Evolutionary conservation across 2,329 filamentous ascomycete species (phyloP).

Genomic region (Beauveria sp.): DNA sequence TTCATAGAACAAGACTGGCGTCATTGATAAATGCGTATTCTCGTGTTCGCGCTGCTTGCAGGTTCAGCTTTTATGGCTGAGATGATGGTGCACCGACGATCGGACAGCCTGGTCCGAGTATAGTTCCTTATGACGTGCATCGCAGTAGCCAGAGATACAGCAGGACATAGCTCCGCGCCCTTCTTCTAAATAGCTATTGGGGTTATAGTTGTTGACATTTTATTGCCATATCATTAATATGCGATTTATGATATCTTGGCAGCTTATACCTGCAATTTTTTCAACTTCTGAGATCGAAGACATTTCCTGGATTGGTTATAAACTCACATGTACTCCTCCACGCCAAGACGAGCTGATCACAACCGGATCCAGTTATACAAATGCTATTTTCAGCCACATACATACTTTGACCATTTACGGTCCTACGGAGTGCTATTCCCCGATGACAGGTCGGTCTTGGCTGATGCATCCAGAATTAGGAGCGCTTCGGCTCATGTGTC

Average conservation of each 20-base stretch:
- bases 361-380: not conserved
- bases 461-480: not conserved
- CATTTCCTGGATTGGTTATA: no score
- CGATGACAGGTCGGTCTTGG: not conserved
- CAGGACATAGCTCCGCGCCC: not conserved
- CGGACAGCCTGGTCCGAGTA: not conserved
- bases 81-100: not conserved
- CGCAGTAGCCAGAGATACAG: not conserved
- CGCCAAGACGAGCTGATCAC: conserved; percentile 7
- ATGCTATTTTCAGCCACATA: not conserved
- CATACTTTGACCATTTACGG: not conserved
- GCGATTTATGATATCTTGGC: no score
- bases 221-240: no score
- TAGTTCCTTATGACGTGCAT: not conserved
- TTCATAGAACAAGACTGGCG: not conserved
- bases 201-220: no score
- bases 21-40: not conserved
- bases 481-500: not conserved
- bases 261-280: no score
- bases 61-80: not conserved
- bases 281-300: no score
- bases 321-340: not conserved
- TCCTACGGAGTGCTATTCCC: not conserved
- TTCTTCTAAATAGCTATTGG: not conserved
- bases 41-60: conserved; percentile 6